Base-by-base conservation (phyloP, 2,329 filamentous ascomycete genomes). In the Penicillium griseofulvum region DNA sequence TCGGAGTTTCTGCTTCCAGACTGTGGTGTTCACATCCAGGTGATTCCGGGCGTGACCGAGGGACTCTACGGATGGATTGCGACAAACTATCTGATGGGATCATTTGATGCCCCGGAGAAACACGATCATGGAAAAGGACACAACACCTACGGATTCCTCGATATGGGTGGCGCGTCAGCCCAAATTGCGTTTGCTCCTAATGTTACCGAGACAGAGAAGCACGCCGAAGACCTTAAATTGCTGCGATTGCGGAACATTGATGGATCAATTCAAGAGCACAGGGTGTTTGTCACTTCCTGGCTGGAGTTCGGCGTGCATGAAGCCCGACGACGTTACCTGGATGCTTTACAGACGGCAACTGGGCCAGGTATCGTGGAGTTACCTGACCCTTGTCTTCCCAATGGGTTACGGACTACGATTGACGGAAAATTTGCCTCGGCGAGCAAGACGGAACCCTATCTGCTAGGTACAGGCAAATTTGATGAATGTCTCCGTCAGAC, bases 121-220 rank as follows among this genome's bases (percentile, higher is more conserved):
- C 90, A 96, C 66, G 78, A 84, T 50, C 91, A 96, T 71, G 91
- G 91, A 49, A 91, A 96, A 62, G 85, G 83, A 26, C 94, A 97
- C 71, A 89, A 92, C 68, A 99, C 94, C 0, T 99, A 97, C 72
- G 94, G 94, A 0, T 99, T 99, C 68, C 78, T 99, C 57, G 94
- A 99, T 71, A 99, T 99, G 95, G 94, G 94, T 47, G 94, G 94
- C 49, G 94, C 94, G 26, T 97, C 93, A 0, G 93, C 94, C 16
- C 94, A 99, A 75, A 97, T 99, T 68, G 94, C 95, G 0, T 99
- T 99, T 73, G 93, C 92, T 2, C 94, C 94, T 1, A 99, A 99
- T 73, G 77, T 83, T 4, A 97, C 94, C 1, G 94, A 99, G 72
- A 87, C 91, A 1, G 83, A 87, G 67, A 94, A 91, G 68, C 95